Evolutionary conservation across 306 rosid species (phyloP).

Genomic region (Quercus suber): DNA sequence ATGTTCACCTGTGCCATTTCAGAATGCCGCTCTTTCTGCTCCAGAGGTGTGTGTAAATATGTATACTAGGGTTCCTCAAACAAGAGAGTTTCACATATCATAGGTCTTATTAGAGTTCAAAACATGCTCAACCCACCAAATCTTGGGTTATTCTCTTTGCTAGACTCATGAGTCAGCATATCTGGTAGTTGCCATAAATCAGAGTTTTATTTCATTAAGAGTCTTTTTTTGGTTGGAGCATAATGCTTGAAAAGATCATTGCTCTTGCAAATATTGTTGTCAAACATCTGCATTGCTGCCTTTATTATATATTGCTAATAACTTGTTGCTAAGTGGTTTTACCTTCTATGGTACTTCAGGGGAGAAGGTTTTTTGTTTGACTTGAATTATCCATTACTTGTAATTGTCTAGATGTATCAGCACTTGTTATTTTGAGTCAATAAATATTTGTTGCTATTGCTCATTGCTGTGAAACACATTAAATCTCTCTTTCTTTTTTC

Average conservation of each 20-base stretch:
- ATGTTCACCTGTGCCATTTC: constrained; percentile 82
- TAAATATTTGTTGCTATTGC: background rate
- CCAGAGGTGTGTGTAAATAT: constrained; percentile 56
- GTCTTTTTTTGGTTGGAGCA: background rate
- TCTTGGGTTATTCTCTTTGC: constrained; percentile 10
- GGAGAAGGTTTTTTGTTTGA: background rate
- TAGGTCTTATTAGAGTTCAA: background rate
- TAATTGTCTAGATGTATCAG: background rate
- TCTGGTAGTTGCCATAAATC: background rate
- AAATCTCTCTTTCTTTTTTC: background rate
- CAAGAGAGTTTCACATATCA: background rate
- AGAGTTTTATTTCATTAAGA: background rate
- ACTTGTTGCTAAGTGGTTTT: background rate
- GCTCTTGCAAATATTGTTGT: background rate
- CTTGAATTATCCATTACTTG: background rate
- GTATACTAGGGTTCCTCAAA: background rate
- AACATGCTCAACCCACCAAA: constrained; percentile 9
- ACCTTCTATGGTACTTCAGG: background rate
- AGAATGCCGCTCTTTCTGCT: constrained; percentile 73
- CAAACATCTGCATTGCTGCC: background rate
- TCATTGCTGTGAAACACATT: constrained; percentile 3
- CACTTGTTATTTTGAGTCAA: no score
- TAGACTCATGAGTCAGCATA: background rate
- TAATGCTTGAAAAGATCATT: background rate
- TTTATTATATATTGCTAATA: background rate